Percentiles rank a stretch among this genome's conserved stretches.
Evolutionary conservation across 164 flowering plant species (phyloP).

Genomic region (Annona cherimola): DNA sequence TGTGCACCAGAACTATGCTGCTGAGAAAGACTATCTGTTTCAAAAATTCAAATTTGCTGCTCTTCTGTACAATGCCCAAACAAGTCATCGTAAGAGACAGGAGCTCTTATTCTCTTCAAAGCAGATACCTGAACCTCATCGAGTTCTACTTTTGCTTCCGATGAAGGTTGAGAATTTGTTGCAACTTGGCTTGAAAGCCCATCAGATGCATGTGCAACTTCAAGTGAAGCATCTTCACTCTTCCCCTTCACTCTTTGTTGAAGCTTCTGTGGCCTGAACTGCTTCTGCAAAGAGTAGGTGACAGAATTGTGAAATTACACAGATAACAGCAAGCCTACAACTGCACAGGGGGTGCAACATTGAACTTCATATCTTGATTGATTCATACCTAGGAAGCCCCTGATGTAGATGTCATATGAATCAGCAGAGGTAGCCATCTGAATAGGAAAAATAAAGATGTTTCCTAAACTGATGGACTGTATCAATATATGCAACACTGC

Average conservation of each 20-base stretch:
- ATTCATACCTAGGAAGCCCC: too few species aligned
- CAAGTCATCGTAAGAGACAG: conserved; percentile 65
- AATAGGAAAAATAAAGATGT: too few species aligned
- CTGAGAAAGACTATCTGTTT: not conserved
- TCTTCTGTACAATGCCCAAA: conserved; percentile 33
- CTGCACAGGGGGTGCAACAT: too few species aligned
- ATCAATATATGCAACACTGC: too few species aligned
- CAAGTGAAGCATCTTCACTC: conserved; percentile 15
- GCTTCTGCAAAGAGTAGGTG: conserved; percentile 48
- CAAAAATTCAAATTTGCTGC: conserved; percentile 18
- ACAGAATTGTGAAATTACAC: not conserved
- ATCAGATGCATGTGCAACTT: conserved; percentile 7
- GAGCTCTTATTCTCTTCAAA: conserved; percentile 60
- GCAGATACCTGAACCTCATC: conserved; percentile 38
- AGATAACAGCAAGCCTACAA: too few species aligned
- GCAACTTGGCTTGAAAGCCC: conserved; percentile 12
- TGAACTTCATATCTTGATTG: too few species aligned
- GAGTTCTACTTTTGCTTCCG: conserved; percentile 16
- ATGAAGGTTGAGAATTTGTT: conserved; percentile 14
- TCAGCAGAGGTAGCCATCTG: too few species aligned
- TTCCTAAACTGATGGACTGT: too few species aligned
- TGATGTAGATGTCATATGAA: too few species aligned
- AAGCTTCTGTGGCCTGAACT: conserved; percentile 45
- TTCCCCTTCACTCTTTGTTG: conserved; percentile 17
- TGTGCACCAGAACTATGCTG: too few species aligned